Evolutionary conservation across 2,329 filamentous ascomycete genomes (phyloP), one percentile per base, ranked within the genome.

Genomic region (Trichophyton equinum): DNA sequence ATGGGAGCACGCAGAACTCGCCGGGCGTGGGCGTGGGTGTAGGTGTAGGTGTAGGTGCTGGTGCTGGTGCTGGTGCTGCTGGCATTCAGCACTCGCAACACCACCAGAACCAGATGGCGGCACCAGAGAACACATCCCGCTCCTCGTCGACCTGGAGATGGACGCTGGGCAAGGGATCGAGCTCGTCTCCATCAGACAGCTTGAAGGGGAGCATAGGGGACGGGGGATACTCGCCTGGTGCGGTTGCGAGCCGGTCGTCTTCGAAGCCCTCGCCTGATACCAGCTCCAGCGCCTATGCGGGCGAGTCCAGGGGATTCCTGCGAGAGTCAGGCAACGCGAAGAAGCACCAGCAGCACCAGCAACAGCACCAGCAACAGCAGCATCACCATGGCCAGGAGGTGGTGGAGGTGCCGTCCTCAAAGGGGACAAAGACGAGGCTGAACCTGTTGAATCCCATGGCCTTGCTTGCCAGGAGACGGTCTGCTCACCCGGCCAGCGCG

Each of bases 361-460:
- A 38, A 0, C 33, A 36, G 7, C 33, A 36, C 1, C 33, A 36
- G 7, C 33, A 36, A 2, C 33, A 36, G 7, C 33, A 36, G 8
- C 33, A 38, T 4, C 33, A 38, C 33, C 33, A 38, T 13, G 44
- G 22, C 46, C 42, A 27, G 25, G 58, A 51, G 40, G 38, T 47
- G 27, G 9, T 42, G 20, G 57, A 59, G 27, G 18, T 42, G 7
- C 25, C 27, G 9, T 36, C 53, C 18, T 53, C 56, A 18, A 57
- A 51, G 18, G 18, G 30, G 7, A 74, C 74, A 33, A 82, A 80
- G 67, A 78, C 79, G 47, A 78, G 78, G 68, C 70, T 81, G 49
- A 81, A 81, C 65, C 72, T 85, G 25, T 72, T 83, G 46, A 85
- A 85, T 65, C 83, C 83, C 8, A 83, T 85, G 78, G 78, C 81